phyloP scores from a whole-genome alignment of 2,329 filamentous ascomycete species.

The Exserohilum rostratum region DNA sequence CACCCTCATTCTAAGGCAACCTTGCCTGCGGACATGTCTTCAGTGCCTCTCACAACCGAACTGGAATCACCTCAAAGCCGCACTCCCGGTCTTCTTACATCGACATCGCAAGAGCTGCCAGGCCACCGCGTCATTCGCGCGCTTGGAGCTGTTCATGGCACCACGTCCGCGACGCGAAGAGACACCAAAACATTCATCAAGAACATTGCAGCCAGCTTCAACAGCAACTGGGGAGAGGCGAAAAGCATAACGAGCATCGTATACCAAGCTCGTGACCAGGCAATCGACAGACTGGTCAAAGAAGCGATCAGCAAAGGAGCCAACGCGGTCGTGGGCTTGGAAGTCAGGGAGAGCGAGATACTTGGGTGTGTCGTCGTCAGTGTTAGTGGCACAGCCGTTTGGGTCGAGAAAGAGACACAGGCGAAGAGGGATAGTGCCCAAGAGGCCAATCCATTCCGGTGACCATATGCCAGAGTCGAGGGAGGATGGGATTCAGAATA shows the following conservation, averaged over 20 bases:
- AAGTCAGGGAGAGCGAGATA: conserved; percentile 41
- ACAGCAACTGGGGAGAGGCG: conserved; percentile 37
- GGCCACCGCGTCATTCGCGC: conserved; percentile 35
- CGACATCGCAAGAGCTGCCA: conserved; percentile 34
- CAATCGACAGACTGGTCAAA: conserved; percentile 43
- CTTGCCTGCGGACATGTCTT: conserved; percentile 14
- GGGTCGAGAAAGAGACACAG: conserved; percentile 31
- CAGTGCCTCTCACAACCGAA: conserved; percentile 20
- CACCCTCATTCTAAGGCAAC: conserved; percentile 28
- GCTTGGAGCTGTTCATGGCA: conserved; percentile 41
- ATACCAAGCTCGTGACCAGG: conserved; percentile 43
- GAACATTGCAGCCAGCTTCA: conserved; percentile 24
- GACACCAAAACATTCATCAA: conserved; percentile 45
- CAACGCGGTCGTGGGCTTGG: conserved; percentile 41
- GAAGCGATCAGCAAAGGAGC: conserved; percentile 41
- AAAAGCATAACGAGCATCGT: conserved; percentile 40
- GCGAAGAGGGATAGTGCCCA: conserved; percentile 32
- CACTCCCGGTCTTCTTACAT: conserved; percentile 36
- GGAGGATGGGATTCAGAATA: not conserved
- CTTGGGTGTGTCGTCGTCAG: conserved; percentile 44
- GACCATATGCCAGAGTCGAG: not conserved
- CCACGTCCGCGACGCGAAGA: conserved; percentile 41
- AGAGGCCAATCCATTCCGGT: conserved; percentile 17
- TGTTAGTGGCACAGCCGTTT: conserved; percentile 41
- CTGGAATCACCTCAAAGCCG: conserved; percentile 35